phyloP scores from a whole-genome alignment of 176 grass and related monocot species.

The Carex parvula region DNA sequence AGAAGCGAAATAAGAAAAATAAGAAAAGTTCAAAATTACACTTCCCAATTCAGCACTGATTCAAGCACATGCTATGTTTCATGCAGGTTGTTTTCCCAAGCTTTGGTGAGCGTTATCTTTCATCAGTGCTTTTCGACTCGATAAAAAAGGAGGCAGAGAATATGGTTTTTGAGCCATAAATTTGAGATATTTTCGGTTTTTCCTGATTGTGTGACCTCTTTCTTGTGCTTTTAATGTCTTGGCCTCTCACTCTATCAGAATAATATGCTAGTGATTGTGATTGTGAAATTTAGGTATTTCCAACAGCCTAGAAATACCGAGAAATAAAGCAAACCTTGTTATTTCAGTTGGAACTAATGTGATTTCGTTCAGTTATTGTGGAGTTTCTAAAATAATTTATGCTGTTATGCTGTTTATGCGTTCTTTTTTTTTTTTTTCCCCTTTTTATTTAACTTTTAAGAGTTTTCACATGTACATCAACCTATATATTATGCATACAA shows the following conservation, averaged over 20 bases:
- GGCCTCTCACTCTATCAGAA: background rate
- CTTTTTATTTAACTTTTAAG: background rate
- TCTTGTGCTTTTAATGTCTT: background rate
- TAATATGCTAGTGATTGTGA: background rate
- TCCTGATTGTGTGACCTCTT: background rate
- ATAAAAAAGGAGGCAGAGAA: constrained; percentile 28
- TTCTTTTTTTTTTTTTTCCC: background rate
- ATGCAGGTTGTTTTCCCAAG: constrained; percentile 25
- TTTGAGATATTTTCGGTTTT: background rate
- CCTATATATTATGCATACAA: background rate
- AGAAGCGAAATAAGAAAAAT: background rate
- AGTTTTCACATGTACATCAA: background rate
- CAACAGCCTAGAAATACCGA: background rate
- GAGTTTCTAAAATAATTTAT: background rate
- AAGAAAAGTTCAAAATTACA: background rate
- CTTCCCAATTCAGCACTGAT: background rate
- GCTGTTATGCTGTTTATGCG: background rate
- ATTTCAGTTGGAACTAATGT: background rate
- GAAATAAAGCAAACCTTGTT: background rate
- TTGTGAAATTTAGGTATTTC: constrained; percentile 15
- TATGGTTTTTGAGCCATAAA: constrained; percentile 25
- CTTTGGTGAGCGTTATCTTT: constrained; percentile 29
- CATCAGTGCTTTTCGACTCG: constrained; percentile 16
- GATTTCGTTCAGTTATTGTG: background rate
- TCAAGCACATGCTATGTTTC: background rate